Percentiles rank a stretch among this genome's conserved stretches.
Conservation (phyloP, 495 filamentous ascomycete genomes). For the Aspergillus haitiensis region DNA sequence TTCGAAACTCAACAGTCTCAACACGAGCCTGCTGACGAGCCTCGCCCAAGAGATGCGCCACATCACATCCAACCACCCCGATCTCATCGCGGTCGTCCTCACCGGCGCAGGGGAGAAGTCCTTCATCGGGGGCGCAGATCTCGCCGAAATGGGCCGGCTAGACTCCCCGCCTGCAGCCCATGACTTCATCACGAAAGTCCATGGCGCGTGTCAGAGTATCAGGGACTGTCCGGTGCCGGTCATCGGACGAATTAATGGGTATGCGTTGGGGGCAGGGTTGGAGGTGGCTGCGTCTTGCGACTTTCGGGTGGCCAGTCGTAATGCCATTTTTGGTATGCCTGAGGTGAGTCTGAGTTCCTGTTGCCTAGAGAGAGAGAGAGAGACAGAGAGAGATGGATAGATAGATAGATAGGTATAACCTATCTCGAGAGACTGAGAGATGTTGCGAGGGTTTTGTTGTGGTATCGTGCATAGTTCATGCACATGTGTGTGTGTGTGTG, state of each 20-base stretch:
- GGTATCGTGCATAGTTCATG: too few relatives aligned
- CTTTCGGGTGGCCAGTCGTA: conserved; percentile 23
- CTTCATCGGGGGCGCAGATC: conserved; percentile 30
- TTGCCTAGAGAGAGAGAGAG: too few relatives aligned
- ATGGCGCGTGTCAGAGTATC: conserved; percentile 20
- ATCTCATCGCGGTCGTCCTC: conserved; percentile 26
- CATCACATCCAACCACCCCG: conserved; percentile 4
- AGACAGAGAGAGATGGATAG: too few relatives aligned
- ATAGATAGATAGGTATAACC: too few relatives aligned
- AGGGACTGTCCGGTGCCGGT: conserved; percentile 26
- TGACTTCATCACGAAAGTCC: conserved; percentile 25
- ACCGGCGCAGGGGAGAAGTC: conserved; percentile 28
- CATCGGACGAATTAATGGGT: conserved; percentile 29
- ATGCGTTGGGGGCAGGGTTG: conserved; percentile 26
- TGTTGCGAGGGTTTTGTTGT: too few relatives aligned
- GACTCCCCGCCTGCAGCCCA: conserved; percentile 21
- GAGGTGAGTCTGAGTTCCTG: conserved; percentile 16
- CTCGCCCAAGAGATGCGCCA: conserved; percentile 15
- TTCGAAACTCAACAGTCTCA: conserved; percentile 29
- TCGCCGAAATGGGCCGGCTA: conserved; percentile 24
- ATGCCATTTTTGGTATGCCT: conserved; percentile 31
- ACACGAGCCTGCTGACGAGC: conserved; percentile 19
- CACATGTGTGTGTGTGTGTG: too few relatives aligned
- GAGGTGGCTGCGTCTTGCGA: conserved; percentile 30
- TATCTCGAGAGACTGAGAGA: too few relatives aligned